Conservation (phyloP, 345 rosid species). For the Pugionium cornutum region DNA sequence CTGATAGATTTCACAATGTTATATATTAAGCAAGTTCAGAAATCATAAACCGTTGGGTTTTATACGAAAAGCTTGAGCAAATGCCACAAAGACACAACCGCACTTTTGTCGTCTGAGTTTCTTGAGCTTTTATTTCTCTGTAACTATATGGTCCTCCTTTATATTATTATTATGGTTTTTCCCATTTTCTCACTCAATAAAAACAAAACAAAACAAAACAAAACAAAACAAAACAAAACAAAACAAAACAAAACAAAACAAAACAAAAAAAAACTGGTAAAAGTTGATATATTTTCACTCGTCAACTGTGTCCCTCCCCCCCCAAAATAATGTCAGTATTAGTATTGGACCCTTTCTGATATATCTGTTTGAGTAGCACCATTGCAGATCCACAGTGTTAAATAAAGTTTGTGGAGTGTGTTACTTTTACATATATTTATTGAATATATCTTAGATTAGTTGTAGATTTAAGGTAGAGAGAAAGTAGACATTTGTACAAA, state of each 20-base stretch:
- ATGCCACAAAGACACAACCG: conserved; percentile 4
- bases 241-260: conserved; percentile 10
- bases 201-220: background rate
- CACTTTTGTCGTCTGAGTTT: background rate
- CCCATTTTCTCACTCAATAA: conserved; percentile 17
- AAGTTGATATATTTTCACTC: conserved; percentile 23
- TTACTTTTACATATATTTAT: background rate
- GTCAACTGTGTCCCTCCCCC: conserved; percentile 2
- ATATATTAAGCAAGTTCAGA: no score
- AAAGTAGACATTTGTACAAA: conserved; percentile 17
- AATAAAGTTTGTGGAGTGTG: conserved; percentile 26
- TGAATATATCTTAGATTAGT: conserved; percentile 19
- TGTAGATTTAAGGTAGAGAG: conserved; percentile 38
- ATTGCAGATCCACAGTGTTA: conserved; percentile 35
- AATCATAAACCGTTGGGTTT: no score
- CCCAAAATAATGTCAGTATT: conserved; percentile 13
- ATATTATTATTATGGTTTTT: conserved; percentile 13
- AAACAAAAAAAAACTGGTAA: background rate
- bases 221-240: conserved; percentile 18
- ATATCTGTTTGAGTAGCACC: conserved; percentile 24
- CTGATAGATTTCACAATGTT: no score
- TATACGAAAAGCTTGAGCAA: conserved; percentile 8
- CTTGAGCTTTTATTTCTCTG: conserved; percentile 21
- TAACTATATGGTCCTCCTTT: conserved; percentile 28
- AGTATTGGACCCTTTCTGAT: conserved; percentile 33